Evolutionary conservation across 139 green algal genomes (phyloP).

Genomic region (Volvox reticuliferus): DNA sequence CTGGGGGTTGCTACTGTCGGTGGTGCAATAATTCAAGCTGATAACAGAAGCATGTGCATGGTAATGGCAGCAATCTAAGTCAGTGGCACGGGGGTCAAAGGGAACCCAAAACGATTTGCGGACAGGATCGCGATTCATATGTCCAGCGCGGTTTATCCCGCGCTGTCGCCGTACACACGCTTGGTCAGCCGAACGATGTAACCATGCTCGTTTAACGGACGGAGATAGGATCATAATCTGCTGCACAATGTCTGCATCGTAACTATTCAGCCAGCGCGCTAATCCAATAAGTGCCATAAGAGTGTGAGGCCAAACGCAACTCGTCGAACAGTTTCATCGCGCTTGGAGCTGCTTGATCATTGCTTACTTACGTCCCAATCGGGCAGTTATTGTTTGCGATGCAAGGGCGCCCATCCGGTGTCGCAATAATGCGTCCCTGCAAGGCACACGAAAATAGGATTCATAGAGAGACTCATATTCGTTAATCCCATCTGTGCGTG

Average conservation of each 20-base stretch:
- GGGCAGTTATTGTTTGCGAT: background rate
- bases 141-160: too few species aligned
- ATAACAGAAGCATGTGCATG: too few species aligned
- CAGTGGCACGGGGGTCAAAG: too few species aligned
- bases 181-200: too few species aligned
- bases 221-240: background rate
- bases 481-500: too few species aligned
- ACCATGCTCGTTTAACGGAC: background rate
- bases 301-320: background rate
- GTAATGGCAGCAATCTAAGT: too few species aligned
- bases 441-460: background rate
- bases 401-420: background rate
- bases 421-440: background rate
- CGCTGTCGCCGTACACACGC: too few species aligned
- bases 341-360: background rate
- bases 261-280: background rate
- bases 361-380: background rate
- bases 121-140: too few species aligned
- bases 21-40: too few species aligned
- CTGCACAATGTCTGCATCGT: background rate
- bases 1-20: too few species aligned
- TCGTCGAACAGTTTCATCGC: too few species aligned
- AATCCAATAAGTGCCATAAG: background rate
- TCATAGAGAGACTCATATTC: background rate
- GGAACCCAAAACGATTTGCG: too few species aligned